Percentiles rank a stretch among this genome's conserved stretches.
Evolutionary conservation across 208 protist genomes (phyloP).

Genomic region (Leishmania turanica): DNA sequence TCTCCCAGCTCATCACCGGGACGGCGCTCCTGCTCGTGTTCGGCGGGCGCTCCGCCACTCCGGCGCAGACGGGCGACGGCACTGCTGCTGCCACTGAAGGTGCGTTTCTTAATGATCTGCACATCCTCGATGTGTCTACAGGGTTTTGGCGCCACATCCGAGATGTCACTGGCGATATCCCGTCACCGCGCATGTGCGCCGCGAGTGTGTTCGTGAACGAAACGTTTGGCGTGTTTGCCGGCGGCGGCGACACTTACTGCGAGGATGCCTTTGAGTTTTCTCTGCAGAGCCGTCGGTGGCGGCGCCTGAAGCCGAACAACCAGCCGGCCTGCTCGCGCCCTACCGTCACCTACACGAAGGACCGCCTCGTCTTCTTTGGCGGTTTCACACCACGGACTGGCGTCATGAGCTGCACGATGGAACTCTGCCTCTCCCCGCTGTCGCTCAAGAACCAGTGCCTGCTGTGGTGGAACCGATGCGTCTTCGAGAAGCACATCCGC

Average conservation of each 20-base stretch:
- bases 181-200: constrained; percentile 45
- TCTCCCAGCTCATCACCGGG: constrained; percentile 39
- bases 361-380: constrained; percentile 54
- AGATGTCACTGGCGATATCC: constrained; percentile 20
- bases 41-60: constrained; percentile 38
- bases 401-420: constrained; percentile 35
- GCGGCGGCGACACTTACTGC: constrained; percentile 38
- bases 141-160: constrained; percentile 44
- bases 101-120: constrained; percentile 48
- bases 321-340: constrained; percentile 50
- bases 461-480: constrained; percentile 33
- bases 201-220: constrained; percentile 49
- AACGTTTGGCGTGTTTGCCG: constrained; percentile 43
- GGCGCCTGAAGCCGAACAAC: constrained; percentile 20
- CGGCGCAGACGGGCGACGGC: constrained; percentile 1
- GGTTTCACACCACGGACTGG: constrained; percentile 29
- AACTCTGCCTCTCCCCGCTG: constrained; percentile 36
- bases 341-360: constrained; percentile 38
- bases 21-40: constrained; percentile 60
- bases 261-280: constrained; percentile 42
- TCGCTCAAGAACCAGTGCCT: constrained; percentile 30
- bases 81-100: constrained; percentile 4
- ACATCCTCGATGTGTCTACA: constrained; percentile 47
- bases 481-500: constrained; percentile 33
- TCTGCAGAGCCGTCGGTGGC: constrained; percentile 33